Percentiles rank a stretch among this genome's conserved stretches.
phyloP scores from a whole-genome alignment of 768 basidiomycete genomes.

The Tubosaeta sp. region DNA sequence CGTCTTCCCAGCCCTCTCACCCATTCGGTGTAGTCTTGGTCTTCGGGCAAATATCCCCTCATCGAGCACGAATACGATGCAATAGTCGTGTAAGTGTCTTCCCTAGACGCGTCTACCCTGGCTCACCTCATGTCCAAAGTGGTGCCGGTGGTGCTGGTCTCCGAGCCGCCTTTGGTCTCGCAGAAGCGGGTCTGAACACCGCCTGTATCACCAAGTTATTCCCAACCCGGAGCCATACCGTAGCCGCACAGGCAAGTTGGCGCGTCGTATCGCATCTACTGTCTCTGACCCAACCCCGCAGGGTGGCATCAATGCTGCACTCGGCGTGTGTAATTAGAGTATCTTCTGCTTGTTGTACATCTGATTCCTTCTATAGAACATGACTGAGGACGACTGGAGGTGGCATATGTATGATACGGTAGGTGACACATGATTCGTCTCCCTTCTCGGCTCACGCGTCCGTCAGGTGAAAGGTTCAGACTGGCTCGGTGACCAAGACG shows the following conservation, averaged over 20 bases:
- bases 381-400: slow-evolving; percentile 99
- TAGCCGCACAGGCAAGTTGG: slow-evolving; percentile 82
- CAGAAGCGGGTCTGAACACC: slow-evolving; percentile 97
- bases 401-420: slow-evolving; percentile 99
- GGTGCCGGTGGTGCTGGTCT: slow-evolving; percentile 98
- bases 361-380: slow-evolving; percentile 54
- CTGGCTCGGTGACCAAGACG: slow-evolving; percentile 99
- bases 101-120: background rate
- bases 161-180: slow-evolving; percentile 96
- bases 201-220: slow-evolving; percentile 99
- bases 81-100: slow-evolving; percentile 84
- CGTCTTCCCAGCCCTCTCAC: slow-evolving; percentile 4
- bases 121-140: slow-evolving; percentile 40
- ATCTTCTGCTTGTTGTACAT: slow-evolving; percentile 4
- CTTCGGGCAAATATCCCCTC: slow-evolving; percentile 87
- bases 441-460: slow-evolving; percentile 13
- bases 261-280: background rate
- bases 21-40: slow-evolving; percentile 51
- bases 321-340: slow-evolving; percentile 59
- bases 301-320: slow-evolving; percentile 98
- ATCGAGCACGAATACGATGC: slow-evolving; percentile 99
- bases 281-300: slow-evolving; percentile 29
- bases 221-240: slow-evolving; percentile 97
- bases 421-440: slow-evolving; percentile 13
- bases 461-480: slow-evolving; percentile 94